A percentile compares a stretch with the other conserved stretches of the same genome.
phyloP scores from a whole-genome alignment of 169 alveolate genomes.

The Eimeria brunetti region DNA sequence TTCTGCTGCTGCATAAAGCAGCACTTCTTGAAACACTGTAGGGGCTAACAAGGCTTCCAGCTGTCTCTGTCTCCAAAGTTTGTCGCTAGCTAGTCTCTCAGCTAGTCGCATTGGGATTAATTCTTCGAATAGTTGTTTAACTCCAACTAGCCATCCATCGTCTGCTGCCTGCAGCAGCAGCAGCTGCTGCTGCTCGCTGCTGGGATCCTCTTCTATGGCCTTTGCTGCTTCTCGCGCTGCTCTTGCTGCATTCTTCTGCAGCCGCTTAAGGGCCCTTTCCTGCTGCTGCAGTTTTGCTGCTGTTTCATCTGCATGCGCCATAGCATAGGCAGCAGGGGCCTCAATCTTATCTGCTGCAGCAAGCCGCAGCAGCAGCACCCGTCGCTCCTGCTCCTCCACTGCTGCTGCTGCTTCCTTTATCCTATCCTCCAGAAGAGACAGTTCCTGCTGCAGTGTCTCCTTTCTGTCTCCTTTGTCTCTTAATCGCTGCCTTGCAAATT shows the following conservation, averaged over 20 bases:
- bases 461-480: background rate
- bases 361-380: background rate
- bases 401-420: background rate
- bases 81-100: background rate
- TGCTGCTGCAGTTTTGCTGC: background rate
- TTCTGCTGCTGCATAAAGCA: background rate
- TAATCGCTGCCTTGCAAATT: background rate
- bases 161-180: background rate
- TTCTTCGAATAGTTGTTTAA: background rate
- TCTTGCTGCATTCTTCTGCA: background rate
- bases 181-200: background rate
- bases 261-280: background rate
- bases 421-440: background rate
- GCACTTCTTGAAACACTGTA: background rate
- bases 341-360: background rate
- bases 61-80: background rate
- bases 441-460: background rate
- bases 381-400: background rate
- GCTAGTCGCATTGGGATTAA: background rate
- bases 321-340: background rate
- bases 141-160: background rate
- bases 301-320: background rate
- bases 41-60: background rate
- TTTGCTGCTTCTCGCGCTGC: background rate
- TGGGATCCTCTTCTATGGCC: background rate